These are phyloP conservation scores for Vanrija sp. DNA, from an alignment of 1,284 basidiomycete species.

Conservation along the genomic window DNA sequence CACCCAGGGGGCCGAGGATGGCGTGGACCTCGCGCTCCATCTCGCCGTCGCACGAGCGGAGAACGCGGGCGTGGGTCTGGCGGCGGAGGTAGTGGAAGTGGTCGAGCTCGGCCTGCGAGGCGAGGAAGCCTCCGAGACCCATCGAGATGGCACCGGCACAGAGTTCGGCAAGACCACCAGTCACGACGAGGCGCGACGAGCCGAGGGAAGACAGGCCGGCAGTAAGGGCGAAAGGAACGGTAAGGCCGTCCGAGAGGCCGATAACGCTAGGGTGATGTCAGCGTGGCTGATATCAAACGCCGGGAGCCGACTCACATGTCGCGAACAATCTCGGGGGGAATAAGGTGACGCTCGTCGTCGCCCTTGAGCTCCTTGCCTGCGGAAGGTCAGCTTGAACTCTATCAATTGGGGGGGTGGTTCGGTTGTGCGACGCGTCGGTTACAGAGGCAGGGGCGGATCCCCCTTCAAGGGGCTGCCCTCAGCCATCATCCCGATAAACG, in stretches of 20 bases:
- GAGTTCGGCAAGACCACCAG: slow-evolving; percentile 86
- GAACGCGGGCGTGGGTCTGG: slow-evolving; percentile 73
- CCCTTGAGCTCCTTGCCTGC: slow-evolving; percentile 47
- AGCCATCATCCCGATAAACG: too few species aligned
- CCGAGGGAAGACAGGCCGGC: slow-evolving; percentile 82
- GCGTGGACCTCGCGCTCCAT: slow-evolving; percentile 91
- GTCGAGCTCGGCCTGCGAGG: slow-evolving; percentile 92
- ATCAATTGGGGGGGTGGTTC: neutral
- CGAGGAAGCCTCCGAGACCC: slow-evolving; percentile 95
- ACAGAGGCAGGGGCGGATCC: too few species aligned
- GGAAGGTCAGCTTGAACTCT: slow-evolving; percentile 13
- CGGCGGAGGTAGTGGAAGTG: slow-evolving; percentile 79
- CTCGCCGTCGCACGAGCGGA: slow-evolving; percentile 83
- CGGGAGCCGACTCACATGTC: slow-evolving; percentile 42
- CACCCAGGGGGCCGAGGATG: slow-evolving; percentile 81
- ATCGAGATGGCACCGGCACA: slow-evolving; percentile 91
- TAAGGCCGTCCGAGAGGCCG: slow-evolving; percentile 92
- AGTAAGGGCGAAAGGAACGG: slow-evolving; percentile 85
- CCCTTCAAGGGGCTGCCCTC: too few species aligned
- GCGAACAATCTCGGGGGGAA: slow-evolving; percentile 50
- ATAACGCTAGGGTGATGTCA: slow-evolving; percentile 63
- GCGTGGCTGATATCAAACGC: neutral
- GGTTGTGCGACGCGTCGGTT: too few species aligned
- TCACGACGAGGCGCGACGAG: slow-evolving; percentile 78
- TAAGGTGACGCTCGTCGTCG: slow-evolving; percentile 50